Evolutionary conservation across 495 filamentous ascomycete genomes (phyloP).

Genomic region (Penicillium cataractarum): DNA sequence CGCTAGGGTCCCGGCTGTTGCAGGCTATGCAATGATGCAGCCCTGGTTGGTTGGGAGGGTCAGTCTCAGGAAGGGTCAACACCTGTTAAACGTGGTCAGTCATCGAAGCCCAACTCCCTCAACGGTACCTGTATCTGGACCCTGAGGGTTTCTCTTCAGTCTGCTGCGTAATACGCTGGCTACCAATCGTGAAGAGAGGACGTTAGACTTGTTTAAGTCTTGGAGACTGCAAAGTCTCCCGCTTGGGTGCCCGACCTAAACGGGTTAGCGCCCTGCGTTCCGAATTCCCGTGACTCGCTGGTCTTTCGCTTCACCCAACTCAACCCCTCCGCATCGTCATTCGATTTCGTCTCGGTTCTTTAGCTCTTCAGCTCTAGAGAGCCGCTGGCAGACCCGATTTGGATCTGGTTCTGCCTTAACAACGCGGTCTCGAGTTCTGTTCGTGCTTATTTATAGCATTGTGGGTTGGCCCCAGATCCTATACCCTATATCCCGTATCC

Average conservation of each 20-base stretch:
- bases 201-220: neutral
- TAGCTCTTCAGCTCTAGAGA: conserved; percentile 9
- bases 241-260: conserved; percentile 29
- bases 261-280: conserved; percentile 24
- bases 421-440: neutral
- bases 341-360: neutral
- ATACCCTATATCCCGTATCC: conserved; percentile 12
- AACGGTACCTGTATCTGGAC: too few relatives aligned
- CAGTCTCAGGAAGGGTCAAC: neutral
- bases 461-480: conserved; percentile 28
- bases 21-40: conserved; percentile 1
- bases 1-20: neutral
- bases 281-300: conserved; percentile 37
- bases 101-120: neutral
- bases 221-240: neutral
- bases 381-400: conserved; percentile 10
- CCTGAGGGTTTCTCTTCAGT: neutral
- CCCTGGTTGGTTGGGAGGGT: neutral
- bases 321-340: conserved; percentile 32
- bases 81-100: neutral
- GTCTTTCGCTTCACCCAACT: conserved; percentile 35
- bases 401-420: neutral
- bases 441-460: conserved; percentile 27
- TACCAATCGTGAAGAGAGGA: neutral
- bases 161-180: conserved; percentile 16